phyloP scores from a whole-genome alignment of 2,329 filamentous ascomycete species.

The Trichoderma sp. region DNA sequence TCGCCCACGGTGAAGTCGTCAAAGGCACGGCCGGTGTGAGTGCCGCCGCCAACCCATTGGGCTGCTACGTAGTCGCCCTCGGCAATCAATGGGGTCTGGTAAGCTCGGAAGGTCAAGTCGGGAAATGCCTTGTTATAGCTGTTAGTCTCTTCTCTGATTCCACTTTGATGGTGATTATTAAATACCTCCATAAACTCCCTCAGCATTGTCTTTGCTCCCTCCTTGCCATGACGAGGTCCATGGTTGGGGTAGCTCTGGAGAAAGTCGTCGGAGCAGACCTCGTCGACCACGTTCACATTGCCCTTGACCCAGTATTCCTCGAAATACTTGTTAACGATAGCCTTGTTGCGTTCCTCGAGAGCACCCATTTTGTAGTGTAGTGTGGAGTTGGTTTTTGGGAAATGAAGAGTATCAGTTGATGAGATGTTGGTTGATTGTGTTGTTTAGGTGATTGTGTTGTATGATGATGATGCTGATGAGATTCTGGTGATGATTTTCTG shows the following conservation, averaged over 20 bases:
- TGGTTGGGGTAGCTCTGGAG: not conserved
- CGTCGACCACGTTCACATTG: not conserved
- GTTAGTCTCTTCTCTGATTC: not conserved
- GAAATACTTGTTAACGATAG: not conserved
- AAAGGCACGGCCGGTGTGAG: not conserved
- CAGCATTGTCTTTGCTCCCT: not conserved
- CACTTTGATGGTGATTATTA: not conserved
- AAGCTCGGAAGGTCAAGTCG: not conserved
- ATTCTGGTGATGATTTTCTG: not conserved
- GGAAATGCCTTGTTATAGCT: not conserved
- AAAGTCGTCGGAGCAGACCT: slow-evolving; percentile 2
- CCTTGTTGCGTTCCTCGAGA: not conserved
- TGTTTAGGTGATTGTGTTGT: not conserved
- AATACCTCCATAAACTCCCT: not conserved
- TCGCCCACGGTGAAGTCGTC: not conserved
- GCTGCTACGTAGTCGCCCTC: not conserved
- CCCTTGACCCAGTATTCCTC: not conserved
- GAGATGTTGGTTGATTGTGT: not conserved
- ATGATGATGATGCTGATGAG: not conserved
- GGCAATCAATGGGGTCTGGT: slow-evolving; percentile 1
- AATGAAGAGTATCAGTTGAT: not conserved
- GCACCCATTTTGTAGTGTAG: not conserved
- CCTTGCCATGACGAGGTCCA: not conserved
- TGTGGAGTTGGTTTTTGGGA: not conserved
- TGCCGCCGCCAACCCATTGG: not conserved